Conservation (phyloP, 805 yeast genomes). For the Candida sithepensis region DNA sequence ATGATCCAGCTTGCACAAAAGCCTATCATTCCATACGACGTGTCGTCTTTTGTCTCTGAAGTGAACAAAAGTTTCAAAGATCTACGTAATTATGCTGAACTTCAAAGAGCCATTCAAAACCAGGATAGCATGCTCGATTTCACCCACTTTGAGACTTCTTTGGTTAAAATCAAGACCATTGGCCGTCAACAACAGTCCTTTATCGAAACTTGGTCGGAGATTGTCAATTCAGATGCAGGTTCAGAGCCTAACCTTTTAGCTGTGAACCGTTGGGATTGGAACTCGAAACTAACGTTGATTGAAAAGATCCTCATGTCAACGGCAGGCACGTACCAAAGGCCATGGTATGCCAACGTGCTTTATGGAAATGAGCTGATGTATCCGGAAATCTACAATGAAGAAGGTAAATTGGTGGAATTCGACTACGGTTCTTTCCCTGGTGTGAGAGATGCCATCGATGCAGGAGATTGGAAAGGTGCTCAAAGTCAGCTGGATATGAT, state of each 20-base stretch:
- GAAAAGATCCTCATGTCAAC: constrained; percentile 49
- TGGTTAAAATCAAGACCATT: constrained; percentile 37
- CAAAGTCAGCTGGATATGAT: constrained; percentile 48
- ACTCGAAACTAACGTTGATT: constrained; percentile 56
- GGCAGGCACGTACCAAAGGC: constrained; percentile 45
- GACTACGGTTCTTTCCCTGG: constrained; percentile 72
- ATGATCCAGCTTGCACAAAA: constrained; percentile 63
- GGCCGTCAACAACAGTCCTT: constrained; percentile 52
- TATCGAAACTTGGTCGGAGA: constrained; percentile 59
- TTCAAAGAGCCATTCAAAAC: constrained; percentile 5
- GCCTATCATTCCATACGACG: constrained; percentile 71
- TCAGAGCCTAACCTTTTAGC: constrained; percentile 71
- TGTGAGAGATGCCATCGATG: constrained; percentile 62
- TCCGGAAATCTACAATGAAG: constrained; percentile 37
- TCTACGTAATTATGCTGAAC: constrained; percentile 37
- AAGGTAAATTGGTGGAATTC: constrained; percentile 28
- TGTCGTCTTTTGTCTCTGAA: constrained; percentile 42
- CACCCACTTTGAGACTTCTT: constrained; percentile 24
- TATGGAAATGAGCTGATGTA: constrained; percentile 66
- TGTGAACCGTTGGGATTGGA: constrained; percentile 77
- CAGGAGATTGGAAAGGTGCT: constrained; percentile 48
- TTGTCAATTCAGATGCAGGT: constrained; percentile 49
- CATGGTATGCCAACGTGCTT: constrained; percentile 64
- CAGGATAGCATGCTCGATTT: constrained; percentile 20
- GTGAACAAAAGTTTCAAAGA: constrained; percentile 44